These are phyloP conservation scores for Dendrobium catenatum DNA, from an alignment of 106 monocot species.

Conservation along the genomic window DNA sequence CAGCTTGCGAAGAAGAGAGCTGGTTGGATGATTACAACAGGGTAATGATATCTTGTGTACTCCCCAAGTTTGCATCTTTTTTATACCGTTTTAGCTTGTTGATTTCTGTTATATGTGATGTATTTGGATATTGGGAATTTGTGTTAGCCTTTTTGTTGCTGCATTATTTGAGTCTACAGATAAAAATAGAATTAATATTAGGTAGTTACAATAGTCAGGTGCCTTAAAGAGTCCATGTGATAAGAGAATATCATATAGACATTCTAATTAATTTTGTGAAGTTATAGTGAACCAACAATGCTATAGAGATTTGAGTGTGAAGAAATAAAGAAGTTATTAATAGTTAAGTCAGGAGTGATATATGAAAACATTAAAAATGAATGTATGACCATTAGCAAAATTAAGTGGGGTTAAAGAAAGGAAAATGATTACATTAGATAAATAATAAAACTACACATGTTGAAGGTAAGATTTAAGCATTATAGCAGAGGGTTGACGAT, in stretches of 20 bases:
- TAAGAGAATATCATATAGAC: not conserved
- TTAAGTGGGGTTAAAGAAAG: not conserved
- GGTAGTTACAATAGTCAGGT: not conserved
- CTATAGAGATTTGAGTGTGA: not conserved
- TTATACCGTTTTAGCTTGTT: not conserved
- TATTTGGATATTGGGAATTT: not conserved
- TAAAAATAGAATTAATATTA: not conserved
- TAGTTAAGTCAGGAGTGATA: not conserved
- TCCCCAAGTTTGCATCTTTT: not conserved
- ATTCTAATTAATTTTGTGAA: not conserved
- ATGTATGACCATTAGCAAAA: not conserved
- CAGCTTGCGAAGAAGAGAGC: conserved; percentile 53
- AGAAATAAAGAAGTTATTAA: not conserved
- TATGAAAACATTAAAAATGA: not conserved
- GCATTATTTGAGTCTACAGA: not conserved
- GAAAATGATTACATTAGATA: not conserved
- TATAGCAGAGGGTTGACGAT: not conserved
- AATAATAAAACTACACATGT: not conserved
- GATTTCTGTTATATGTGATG: not conserved
- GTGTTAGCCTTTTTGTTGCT: not conserved
- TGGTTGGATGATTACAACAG: conserved; percentile 73
- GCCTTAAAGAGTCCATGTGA: too few relatives aligned
- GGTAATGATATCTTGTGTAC: conserved; percentile 19
- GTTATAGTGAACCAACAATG: not conserved
- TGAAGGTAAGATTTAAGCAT: not conserved